A percentile compares a stretch with the other conserved stretches of the same genome.
phyloP scores from a whole-genome alignment of 306 rosid genomes.

The Quercus agrifolia region DNA sequence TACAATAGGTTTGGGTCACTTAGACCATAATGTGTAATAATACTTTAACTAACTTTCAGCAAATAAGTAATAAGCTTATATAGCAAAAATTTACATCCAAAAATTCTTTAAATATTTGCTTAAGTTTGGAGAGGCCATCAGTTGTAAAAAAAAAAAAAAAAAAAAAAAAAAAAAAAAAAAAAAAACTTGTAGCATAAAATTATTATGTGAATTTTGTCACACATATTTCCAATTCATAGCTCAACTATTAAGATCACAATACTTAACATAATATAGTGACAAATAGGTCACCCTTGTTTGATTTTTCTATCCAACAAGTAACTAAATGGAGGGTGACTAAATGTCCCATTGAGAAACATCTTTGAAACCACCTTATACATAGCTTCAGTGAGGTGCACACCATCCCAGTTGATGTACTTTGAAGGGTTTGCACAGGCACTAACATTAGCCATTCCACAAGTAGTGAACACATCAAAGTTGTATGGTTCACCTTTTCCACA shows the following conservation, averaged over 20 bases:
- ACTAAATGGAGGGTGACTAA: constrained; percentile 62
- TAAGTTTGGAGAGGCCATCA: too few species aligned
- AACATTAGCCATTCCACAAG: constrained; percentile 63
- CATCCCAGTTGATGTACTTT: constrained; percentile 88
- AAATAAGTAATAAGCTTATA: too few species aligned
- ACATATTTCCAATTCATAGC: constrained; percentile 3
- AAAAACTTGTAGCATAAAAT: not conserved
- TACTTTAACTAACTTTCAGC: too few species aligned
- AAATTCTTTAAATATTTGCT: too few species aligned
- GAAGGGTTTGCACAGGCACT: constrained; percentile 53
- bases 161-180: too few species aligned
- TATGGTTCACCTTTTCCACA: constrained; percentile 75
- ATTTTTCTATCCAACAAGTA: constrained; percentile 53
- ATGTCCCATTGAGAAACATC: constrained; percentile 70
- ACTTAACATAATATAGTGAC: not conserved
- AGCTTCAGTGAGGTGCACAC: constrained; percentile 94
- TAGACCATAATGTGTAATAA: too few species aligned
- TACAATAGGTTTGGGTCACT: too few species aligned
- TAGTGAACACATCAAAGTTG: constrained; percentile 43
- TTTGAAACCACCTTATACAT: constrained; percentile 72
- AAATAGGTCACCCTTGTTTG: constrained; percentile 33
- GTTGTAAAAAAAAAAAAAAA: too few species aligned
- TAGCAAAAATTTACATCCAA: too few species aligned
- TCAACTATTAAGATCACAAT: not conserved
- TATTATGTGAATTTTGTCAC: not conserved